Conservation (phyloP, 805 yeast species). For the Saccharomycopsis vini region DNA sequence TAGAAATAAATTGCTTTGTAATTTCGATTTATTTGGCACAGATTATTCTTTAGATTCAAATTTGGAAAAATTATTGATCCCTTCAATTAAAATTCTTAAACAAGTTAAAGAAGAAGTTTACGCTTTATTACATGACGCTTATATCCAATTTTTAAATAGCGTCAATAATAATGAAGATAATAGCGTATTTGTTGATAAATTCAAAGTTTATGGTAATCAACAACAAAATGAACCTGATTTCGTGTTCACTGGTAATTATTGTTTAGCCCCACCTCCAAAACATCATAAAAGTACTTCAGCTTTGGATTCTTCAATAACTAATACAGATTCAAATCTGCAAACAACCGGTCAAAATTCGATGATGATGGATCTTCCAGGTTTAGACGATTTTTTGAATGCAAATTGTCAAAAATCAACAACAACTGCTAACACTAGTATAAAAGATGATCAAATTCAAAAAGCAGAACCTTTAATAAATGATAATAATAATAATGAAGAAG, state of each 20-base stretch:
- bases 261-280: slow-evolving; percentile 1
- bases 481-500: no score
- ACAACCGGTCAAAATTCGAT: slow-evolving; percentile 4
- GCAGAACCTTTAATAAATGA: no score
- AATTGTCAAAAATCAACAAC: background rate
- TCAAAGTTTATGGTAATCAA: background rate
- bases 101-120: slow-evolving; percentile 17
- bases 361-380: slow-evolving; percentile 11
- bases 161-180: slow-evolving; percentile 13
- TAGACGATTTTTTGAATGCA: slow-evolving; percentile 5
- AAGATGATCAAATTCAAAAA: no score
- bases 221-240: background rate
- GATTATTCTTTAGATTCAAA: slow-evolving; percentile 4
- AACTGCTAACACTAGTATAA: background rate
- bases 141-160: slow-evolving; percentile 16
- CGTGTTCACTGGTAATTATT: slow-evolving; percentile 9
- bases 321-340: no score
- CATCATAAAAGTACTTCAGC: background rate
- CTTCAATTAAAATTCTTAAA: background rate
- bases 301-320: background rate
- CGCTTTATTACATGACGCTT: slow-evolving; percentile 16
- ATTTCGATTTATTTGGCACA: background rate
- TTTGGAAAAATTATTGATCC: slow-evolving; percentile 3
- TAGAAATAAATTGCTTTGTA: slow-evolving; percentile 10
- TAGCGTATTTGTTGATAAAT: slow-evolving; percentile 8